Base-by-base conservation (phyloP, 805 yeast genomes). In the Yarrowia sp. region DNA sequence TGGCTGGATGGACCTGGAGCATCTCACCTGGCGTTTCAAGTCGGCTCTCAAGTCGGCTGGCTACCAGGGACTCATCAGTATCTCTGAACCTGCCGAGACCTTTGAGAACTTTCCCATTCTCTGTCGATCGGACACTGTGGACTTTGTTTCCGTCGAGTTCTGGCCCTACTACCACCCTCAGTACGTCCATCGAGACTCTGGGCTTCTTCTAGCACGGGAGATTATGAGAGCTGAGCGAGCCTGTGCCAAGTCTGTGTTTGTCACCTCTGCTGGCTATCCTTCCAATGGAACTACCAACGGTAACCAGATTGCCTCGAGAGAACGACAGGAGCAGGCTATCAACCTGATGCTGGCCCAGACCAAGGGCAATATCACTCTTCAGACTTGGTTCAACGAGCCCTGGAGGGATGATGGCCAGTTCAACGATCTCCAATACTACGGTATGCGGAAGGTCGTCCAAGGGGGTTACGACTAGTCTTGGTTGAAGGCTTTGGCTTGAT, bases 371-470 rank as follows among this genome's bases (percentile, higher is more conserved):
- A 15, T 55, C 10, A 55, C 61, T 2, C 61, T 55, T 8, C 61
- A 55, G 61, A 24, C 61, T 1, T 55, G 40, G 38, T 55, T 55
- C 9, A 55, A 55, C 46, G 61, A 55, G n/a, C 61, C 61, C 36
- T 55, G 61, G 61, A 15, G 61, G 24, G 20, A 20, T 6, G 46
- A 39, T n/a, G 61, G 61, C 12, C 61, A 40, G 36, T 55, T 55
- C 46, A 20, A 55, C 14, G 61, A 55, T 13, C 61, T 55, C n/a
- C 61, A 55, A 17, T 55, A 55, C n/a, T 55, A 55, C 30, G 61
- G 61, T 9, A 55, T 55, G 61, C 44, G 61, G 1, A 39, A 24
- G 36, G 38, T 55, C 5, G 15, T 55, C 9, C 44, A 39, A 46
- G 61, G 61, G 0, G 46, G 61, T 3, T 55, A 55, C 6, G 15